These are phyloP conservation scores for Gaultheria prostrata DNA, from an alignment of 148 eudicot species.

Conservation along the genomic window DNA sequence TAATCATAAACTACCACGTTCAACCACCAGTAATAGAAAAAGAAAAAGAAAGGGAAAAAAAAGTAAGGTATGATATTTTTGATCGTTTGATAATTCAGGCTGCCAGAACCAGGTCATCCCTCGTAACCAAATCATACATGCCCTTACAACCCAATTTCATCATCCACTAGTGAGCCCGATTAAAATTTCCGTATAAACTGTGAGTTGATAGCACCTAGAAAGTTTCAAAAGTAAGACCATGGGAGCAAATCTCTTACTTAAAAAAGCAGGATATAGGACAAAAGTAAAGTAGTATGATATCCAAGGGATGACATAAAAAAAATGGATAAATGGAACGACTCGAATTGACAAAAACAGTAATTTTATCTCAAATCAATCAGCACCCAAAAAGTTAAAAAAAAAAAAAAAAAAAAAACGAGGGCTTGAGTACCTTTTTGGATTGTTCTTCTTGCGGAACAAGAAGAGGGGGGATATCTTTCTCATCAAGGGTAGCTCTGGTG, in stretches of 20 bases:
- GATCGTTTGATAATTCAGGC: background rate
- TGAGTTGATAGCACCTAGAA: background rate
- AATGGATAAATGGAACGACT: background rate
- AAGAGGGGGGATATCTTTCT: slow-evolving; percentile 21
- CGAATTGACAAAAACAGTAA: background rate
- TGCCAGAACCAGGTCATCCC: background rate
- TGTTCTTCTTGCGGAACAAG: slow-evolving; percentile 32
- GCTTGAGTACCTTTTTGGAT: slow-evolving; percentile 26
- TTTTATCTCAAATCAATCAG: background rate
- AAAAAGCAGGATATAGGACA: background rate
- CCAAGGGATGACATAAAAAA: background rate
- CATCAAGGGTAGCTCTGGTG: slow-evolving; percentile 34
- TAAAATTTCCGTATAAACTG: background rate
- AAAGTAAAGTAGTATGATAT: background rate
- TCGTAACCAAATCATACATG: background rate
- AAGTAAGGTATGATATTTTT: too few species aligned
- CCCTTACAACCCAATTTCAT: background rate
- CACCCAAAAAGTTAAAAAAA: background rate
- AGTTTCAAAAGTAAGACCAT: background rate
- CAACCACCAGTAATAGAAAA: background rate
- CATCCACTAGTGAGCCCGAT: background rate
- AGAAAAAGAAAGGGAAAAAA: too few species aligned
- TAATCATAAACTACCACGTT: background rate
- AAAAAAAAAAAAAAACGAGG: too few species aligned
- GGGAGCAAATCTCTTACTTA: background rate